Percentiles rank a stretch among this genome's conserved stretches.
Evolutionary conservation across 768 basidiomycete species (phyloP).

Genomic region (Pisolithus tinctorius): DNA sequence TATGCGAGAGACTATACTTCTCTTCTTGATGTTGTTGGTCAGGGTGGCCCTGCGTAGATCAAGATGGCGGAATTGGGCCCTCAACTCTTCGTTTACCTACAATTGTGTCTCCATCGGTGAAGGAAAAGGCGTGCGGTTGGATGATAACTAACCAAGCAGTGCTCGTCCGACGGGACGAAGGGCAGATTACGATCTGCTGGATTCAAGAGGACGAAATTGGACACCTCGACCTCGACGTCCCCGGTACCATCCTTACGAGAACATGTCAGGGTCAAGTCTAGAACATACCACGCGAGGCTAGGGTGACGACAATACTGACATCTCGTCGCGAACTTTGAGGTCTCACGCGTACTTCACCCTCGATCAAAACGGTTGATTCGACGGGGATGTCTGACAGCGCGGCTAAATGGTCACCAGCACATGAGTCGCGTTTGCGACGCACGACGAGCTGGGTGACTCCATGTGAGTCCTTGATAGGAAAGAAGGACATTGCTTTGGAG

Average conservation of each 20-base stretch:
- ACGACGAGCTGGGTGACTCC: constrained; percentile 77
- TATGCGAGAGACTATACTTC: constrained; percentile 76
- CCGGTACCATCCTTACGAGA: constrained; percentile 52
- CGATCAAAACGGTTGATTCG: constrained; percentile 72
- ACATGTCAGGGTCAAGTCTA: constrained; percentile 2
- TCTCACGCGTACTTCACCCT: constrained; percentile 64
- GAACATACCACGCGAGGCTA: constrained; percentile 1
- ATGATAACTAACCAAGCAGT: constrained; percentile 55
- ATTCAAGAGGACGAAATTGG: constrained; percentile 70
- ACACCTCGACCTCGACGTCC: constrained; percentile 74
- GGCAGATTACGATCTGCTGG: constrained; percentile 65
- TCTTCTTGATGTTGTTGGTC: constrained; percentile 71
- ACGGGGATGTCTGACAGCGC: constrained; percentile 57
- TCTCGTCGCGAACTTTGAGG: constrained; percentile 56
- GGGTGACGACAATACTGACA: constrained; percentile 34
- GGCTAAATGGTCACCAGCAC: constrained; percentile 24
- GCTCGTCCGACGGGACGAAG: constrained; percentile 76
- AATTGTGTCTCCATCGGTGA: background rate
- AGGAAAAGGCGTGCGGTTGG: background rate
- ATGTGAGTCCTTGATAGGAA: constrained; percentile 73
- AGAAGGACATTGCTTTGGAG: constrained; percentile 70
- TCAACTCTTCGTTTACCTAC: constrained; percentile 81
- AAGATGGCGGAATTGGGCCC: constrained; percentile 80
- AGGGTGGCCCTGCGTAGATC: constrained; percentile 77
- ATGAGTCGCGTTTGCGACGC: constrained; percentile 32